phyloP scores from a whole-genome alignment of 2,329 filamentous ascomycete genomes.

The Biscogniauxia sp. region DNA sequence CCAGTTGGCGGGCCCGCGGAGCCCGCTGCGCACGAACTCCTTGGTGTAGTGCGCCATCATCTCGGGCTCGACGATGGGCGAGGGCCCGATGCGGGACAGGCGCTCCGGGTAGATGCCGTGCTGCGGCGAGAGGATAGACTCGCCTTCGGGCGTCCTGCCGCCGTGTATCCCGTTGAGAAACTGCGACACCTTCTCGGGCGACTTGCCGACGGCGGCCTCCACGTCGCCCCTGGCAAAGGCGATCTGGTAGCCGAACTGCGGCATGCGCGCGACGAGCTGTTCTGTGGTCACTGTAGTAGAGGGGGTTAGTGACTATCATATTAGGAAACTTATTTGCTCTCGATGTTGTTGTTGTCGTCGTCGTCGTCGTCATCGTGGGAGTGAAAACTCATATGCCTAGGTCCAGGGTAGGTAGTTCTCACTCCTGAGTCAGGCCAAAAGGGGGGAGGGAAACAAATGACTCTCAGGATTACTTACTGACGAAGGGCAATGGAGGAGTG shows the following conservation, averaged over 20 bases:
- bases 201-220: constrained; percentile 55
- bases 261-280: constrained; percentile 54
- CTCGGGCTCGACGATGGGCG: constrained; percentile 61
- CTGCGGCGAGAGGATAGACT: constrained; percentile 55
- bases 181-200: constrained; percentile 56
- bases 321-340: too few relatives aligned
- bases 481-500: constrained; percentile 50
- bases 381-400: too few relatives aligned
- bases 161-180: constrained; percentile 74
- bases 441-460: too few relatives aligned
- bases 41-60: constrained; percentile 76
- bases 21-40: constrained; percentile 66
- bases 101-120: constrained; percentile 64
- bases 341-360: too few relatives aligned
- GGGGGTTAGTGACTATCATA: too few relatives aligned
- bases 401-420: too few relatives aligned
- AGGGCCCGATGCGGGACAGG: constrained; percentile 54
- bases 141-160: constrained; percentile 54
- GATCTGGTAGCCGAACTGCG: constrained; percentile 80
- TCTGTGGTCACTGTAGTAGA: constrained; percentile 46
- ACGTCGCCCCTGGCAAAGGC: constrained; percentile 71
- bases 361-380: too few relatives aligned
- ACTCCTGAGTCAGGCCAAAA: too few relatives aligned
- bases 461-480: constrained; percentile 16
- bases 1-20: constrained; percentile 84